Conservation (phyloP, 306 rosid genomes). For the Inga laurina region DNA sequence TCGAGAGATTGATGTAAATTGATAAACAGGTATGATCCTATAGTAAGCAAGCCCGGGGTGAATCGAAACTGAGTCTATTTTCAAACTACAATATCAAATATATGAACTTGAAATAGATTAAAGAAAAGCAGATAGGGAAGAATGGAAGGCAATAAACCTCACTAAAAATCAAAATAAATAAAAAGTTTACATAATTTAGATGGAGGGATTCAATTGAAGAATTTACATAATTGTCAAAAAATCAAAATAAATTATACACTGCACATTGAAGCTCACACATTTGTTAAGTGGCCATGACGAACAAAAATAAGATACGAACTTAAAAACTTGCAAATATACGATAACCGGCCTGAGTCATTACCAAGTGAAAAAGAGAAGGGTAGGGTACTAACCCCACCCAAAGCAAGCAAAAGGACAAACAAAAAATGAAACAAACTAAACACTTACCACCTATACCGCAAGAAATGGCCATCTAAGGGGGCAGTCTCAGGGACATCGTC, state of each 20-base stretch:
- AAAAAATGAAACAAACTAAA: not conserved
- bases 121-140: not conserved
- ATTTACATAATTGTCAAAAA: not conserved
- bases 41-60: not conserved
- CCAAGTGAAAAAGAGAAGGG: not conserved
- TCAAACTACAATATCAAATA: not conserved
- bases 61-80: not conserved
- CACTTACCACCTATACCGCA: constrained; percentile 91
- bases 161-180: too few relatives aligned
- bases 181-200: too few relatives aligned
- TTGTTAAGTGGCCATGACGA: not conserved
- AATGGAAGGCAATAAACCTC: not conserved
- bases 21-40: not conserved
- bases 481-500: constrained; percentile 85
- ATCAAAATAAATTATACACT: not conserved
- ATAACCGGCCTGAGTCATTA: not conserved
- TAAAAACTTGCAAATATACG: not conserved
- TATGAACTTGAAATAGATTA: not conserved
- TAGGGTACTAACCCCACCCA: not conserved
- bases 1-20: not conserved
- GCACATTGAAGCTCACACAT: constrained; percentile 2
- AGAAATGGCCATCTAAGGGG: constrained; percentile 78
- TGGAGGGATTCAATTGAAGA: not conserved
- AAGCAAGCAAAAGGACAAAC: not conserved
- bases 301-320: not conserved